phyloP scores from a whole-genome alignment of 208 protist genomes.

The Acanthamoeba pearcei region DNA sequence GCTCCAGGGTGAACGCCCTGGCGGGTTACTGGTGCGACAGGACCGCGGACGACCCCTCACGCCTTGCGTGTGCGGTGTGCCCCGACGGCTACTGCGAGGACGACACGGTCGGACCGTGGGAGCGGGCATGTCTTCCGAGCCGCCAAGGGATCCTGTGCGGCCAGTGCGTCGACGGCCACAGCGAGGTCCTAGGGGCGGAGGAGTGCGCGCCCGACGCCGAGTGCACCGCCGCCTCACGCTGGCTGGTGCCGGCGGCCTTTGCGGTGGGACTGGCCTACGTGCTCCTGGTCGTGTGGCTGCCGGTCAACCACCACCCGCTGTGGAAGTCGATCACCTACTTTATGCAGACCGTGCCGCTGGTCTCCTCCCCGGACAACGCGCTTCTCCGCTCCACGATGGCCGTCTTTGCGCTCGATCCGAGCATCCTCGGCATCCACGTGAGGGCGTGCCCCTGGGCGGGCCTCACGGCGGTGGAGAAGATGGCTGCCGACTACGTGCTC shows the following conservation, averaged over 20 bases:
- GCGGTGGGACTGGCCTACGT: background rate
- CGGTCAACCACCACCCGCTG: background rate
- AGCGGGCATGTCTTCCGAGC: background rate
- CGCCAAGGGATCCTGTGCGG: background rate
- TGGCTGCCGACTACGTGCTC: background rate
- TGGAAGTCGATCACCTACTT: background rate
- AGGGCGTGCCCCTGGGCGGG: background rate
- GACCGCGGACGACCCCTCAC: background rate
- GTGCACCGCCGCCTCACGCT: background rate
- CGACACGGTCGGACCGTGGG: background rate
- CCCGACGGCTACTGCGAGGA: background rate
- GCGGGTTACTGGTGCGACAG: background rate
- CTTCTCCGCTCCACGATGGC: background rate
- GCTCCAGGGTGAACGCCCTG: background rate
- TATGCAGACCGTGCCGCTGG: background rate
- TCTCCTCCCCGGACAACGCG: background rate
- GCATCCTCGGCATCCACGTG: background rate
- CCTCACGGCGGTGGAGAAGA: background rate
- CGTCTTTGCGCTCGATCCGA: background rate
- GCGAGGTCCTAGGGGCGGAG: background rate
- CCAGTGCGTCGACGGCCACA: background rate
- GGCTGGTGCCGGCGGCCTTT: background rate
- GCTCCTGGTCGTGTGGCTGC: background rate
- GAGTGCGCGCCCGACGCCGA: background rate
- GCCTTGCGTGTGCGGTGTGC: background rate